Conservation (phyloP, 2,329 filamentous ascomycete genomes). For the Ophiosphaerella narmari region DNA sequence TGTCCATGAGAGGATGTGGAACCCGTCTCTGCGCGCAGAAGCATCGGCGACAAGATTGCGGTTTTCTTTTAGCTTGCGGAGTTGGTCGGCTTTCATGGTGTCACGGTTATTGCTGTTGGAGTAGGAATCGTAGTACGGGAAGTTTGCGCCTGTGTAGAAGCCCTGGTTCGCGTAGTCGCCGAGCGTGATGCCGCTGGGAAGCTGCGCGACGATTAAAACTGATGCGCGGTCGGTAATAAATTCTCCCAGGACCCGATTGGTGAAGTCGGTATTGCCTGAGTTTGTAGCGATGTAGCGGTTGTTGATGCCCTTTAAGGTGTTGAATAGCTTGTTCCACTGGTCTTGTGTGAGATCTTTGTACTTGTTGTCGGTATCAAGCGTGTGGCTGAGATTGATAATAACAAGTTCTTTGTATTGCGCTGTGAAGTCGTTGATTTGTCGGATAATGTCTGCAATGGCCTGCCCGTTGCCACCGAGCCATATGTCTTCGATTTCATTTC, state of each 20-base stretch:
- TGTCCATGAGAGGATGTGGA: slow-evolving; percentile 46
- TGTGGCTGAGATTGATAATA: slow-evolving; percentile 54
- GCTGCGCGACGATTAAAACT: slow-evolving; percentile 43
- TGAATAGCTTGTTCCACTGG: slow-evolving; percentile 52
- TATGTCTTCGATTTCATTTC: slow-evolving; percentile 39
- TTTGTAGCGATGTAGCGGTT: slow-evolving; percentile 43
- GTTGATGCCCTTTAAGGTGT: slow-evolving; percentile 48
- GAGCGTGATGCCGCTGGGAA: slow-evolving; percentile 33
- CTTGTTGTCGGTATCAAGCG: slow-evolving; percentile 48
- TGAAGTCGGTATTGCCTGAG: slow-evolving; percentile 35
- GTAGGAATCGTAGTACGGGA: slow-evolving; percentile 44
- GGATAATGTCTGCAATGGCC: slow-evolving; percentile 50
- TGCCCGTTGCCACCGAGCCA: slow-evolving; percentile 55
- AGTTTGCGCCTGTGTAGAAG: slow-evolving; percentile 40
- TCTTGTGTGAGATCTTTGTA: slow-evolving; percentile 45
- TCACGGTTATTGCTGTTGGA: slow-evolving; percentile 40
- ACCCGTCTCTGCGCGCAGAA: slow-evolving; percentile 32
- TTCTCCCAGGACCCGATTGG: slow-evolving; percentile 38
- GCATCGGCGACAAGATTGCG: slow-evolving; percentile 33
- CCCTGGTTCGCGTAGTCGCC: slow-evolving; percentile 40
- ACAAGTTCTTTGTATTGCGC: slow-evolving; percentile 52
- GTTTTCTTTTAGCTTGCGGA: slow-evolving; percentile 41
- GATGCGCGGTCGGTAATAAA: slow-evolving; percentile 46
- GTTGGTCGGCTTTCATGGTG: slow-evolving; percentile 44
- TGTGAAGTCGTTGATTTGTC: slow-evolving; percentile 54